These are phyloP conservation scores for Trypanosomatidae sp. DNA, from an alignment of 208 protist genomes.

Conservation along the genomic window DNA sequence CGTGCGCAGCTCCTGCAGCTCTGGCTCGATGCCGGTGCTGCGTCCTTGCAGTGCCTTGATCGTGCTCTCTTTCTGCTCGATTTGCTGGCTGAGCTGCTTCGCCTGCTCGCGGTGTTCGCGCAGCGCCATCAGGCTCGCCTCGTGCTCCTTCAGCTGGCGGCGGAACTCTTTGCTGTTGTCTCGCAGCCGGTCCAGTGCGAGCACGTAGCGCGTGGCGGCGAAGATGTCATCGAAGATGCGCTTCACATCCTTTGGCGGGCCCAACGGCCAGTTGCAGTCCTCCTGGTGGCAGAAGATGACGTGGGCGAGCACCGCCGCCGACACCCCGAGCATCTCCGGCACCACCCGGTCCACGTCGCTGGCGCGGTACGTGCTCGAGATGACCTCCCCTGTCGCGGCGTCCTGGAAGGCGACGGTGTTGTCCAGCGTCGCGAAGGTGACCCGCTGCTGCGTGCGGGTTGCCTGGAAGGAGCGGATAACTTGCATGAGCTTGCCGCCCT, in stretches of 20 bases:
- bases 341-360: conserved; percentile 96
- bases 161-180: conserved; percentile 89
- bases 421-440: conserved; percentile 94
- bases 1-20: conserved; percentile 49
- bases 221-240: conserved; percentile 99
- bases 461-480: conserved; percentile 94
- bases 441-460: conserved; percentile 83
- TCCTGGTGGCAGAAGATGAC: conserved; percentile 99
- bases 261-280: conserved; percentile 97
- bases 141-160: conserved; percentile 82
- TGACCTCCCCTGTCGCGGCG: conserved; percentile 64
- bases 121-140: conserved; percentile 68
- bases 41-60: conserved; percentile 39
- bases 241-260: conserved; percentile 94
- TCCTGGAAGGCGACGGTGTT: conserved; percentile 93
- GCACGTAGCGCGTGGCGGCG: conserved; percentile 93
- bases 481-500: conserved; percentile 83
- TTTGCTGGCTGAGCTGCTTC: conserved; percentile 52
- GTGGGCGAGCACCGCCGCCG: conserved; percentile 97
- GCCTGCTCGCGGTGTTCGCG: conserved; percentile 84
- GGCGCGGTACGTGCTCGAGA: conserved; percentile 86
- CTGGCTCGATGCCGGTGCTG: conserved; percentile 50
- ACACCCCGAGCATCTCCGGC: conserved; percentile 97
- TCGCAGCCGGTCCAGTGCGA: conserved; percentile 84
- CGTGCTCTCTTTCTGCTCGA: conserved; percentile 58